These are phyloP conservation scores for Kondoa subrosea DNA, from an alignment of 768 basidiomycete genomes.

Conservation along the genomic window DNA sequence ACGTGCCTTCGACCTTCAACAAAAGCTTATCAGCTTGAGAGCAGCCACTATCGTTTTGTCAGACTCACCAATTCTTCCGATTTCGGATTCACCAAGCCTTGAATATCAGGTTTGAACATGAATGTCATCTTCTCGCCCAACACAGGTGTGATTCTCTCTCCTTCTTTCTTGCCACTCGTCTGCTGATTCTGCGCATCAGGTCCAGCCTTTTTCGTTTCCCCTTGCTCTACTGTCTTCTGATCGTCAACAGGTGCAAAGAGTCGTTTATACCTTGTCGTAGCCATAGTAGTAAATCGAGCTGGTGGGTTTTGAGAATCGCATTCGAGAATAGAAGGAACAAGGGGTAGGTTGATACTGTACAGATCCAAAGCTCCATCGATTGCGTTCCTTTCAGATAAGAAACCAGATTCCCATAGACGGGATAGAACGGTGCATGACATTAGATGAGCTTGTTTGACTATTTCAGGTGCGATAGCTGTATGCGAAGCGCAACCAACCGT, in stretches of 20 bases:
- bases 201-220: conserved; percentile 2
- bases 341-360: conserved; percentile 39
- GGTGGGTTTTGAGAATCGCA: conserved; percentile 9
- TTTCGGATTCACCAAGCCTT: conserved; percentile 13
- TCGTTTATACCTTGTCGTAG: conserved; percentile 10
- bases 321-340: conserved; percentile 8
- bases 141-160: no score
- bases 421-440: conserved; percentile 51
- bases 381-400: conserved; percentile 25
- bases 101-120: conserved; percentile 15
- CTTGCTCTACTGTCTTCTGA: background rate
- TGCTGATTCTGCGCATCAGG: conserved; percentile 9
- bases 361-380: conserved; percentile 52
- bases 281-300: conserved; percentile 13
- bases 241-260: conserved; percentile 10
- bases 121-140: conserved; percentile 1
- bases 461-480: conserved; percentile 42
- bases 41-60: background rate
- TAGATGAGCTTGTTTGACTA: conserved; percentile 54
- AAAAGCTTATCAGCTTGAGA: background rate
- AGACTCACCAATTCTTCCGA: background rate
- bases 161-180: background rate
- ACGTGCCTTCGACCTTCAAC: background rate
- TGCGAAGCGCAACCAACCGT: no score
- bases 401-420: conserved; percentile 56